These are phyloP conservation scores for Jatropha multifida DNA, from an alignment of 441 rosid genomes.

Conservation along the genomic window DNA sequence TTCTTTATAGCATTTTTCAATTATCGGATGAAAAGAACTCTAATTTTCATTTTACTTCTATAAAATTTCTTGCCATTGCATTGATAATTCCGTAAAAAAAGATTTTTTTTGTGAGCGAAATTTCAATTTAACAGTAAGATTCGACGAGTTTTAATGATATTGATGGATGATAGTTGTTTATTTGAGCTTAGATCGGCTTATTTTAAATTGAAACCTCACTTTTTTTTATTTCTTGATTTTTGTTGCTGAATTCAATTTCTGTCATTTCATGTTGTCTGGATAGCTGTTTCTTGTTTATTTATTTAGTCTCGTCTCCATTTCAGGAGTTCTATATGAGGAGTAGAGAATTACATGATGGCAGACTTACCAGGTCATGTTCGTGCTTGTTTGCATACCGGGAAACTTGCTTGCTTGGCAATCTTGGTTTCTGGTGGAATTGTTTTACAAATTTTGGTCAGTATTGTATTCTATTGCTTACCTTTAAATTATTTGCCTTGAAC, in stretches of 20 bases:
- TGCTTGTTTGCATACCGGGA: conserved; percentile 78
- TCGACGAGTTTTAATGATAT: not conserved
- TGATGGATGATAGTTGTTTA: not conserved
- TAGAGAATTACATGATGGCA: conserved; percentile 53
- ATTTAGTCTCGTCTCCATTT: conserved; percentile 20
- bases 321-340: conserved; percentile 35
- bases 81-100: not conserved
- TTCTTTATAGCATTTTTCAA: not conserved
- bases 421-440: conserved; percentile 87
- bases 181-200: not conserved
- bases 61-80: not conserved
- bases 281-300: not conserved
- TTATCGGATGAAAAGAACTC: not conserved
- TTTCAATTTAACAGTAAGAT: not conserved
- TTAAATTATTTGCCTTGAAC: not conserved
- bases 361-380: conserved; percentile 75
- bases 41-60: not conserved
- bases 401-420: conserved; percentile 78
- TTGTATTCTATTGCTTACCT: not conserved
- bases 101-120: not conserved
- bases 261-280: no score
- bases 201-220: not conserved
- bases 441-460: conserved; percentile 81
- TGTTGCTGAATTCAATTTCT: not conserved
- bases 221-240: not conserved